Base-by-base conservation (phyloP, 2,329 filamentous ascomycete genomes). In the Plenodomus tracheiphilus region DNA sequence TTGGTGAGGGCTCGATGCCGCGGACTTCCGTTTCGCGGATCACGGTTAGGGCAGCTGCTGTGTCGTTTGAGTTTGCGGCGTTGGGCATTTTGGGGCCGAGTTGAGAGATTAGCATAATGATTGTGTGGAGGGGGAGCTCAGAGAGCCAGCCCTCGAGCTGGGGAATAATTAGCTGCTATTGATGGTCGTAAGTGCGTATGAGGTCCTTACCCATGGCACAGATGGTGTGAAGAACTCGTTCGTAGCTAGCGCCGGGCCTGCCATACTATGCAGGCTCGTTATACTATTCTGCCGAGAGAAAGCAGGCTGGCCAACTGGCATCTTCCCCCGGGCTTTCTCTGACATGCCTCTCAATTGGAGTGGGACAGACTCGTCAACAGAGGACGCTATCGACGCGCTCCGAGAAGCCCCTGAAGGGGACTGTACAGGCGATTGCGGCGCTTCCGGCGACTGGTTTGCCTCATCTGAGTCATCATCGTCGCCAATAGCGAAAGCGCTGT, bases 241-340 rank as follows among this genome's bases (percentile, higher is more conserved):
- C 10, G 80, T 74, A 2, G 82, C 80, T 47, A 81, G 77, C 16
- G 81, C 79, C 19, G 83, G 74, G 35, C 81, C 78, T 11, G 85
- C 82, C 63, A 86, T 79, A 60, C 85, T 85, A 49, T 80, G 83
- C 30, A 97, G 79, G 64, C 91, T 96, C 1, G 89, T 89, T 21
- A 86, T 89, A 71, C 91, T 95, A 66, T 94, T 96, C 66, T 96
- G 91, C 16, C 93, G 81, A 0, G 92, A 96, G 69, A 97, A 96
- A 2, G 83, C 83, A n/a, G 84, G 82, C 41, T 87, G 80, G 1
- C 89, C 88, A 11, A 89, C 91, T 21, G 93, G 94, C 85, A 96
- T 91, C 73, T 99, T 99, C 7, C 94, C 94, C 41, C 94, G 81
- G 15, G 94, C 94, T 71, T 97, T 99, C 73, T 97, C 94, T 17